A percentile compares a stretch with the other conserved stretches of the same genome.
Conservation (phyloP, 2,329 filamentous ascomycete species). For the Cordyceps cateniannulata region DNA sequence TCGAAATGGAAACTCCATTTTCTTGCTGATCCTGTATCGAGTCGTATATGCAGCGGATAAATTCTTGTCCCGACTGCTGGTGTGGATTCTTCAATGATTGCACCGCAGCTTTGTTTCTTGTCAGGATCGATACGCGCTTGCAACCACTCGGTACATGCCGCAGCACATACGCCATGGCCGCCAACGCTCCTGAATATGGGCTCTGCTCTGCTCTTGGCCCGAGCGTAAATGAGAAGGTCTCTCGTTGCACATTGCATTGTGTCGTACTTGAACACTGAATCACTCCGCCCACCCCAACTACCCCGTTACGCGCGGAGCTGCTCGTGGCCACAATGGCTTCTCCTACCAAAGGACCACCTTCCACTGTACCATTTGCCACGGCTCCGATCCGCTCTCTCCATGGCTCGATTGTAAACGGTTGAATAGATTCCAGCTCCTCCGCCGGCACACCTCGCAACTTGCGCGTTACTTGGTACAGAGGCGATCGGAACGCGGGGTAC, state of each 20-base stretch:
- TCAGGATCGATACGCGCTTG: slow-evolving; percentile 13
- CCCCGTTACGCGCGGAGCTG: too few species aligned
- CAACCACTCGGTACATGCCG: slow-evolving; percentile 10
- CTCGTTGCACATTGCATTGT: not conserved
- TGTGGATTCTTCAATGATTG: slow-evolving; percentile 14
- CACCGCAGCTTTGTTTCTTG: slow-evolving; percentile 17
- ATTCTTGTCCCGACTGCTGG: slow-evolving; percentile 18
- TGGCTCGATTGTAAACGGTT: slow-evolving; percentile 12
- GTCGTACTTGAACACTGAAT: not conserved
- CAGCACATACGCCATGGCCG: not conserved
- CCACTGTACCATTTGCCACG: not conserved
- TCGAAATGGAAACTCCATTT: not conserved
- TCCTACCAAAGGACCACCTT: too few species aligned
- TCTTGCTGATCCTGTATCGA: slow-evolving; percentile 2
- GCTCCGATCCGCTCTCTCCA: slow-evolving; percentile 4
- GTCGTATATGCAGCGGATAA: slow-evolving; percentile 17
- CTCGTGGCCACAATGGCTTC: too few species aligned
- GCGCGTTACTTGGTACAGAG: slow-evolving; percentile 10
- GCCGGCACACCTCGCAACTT: not conserved
- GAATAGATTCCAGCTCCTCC: slow-evolving; percentile 11
- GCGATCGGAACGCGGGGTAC: not conserved
- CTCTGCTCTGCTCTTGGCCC: not conserved
- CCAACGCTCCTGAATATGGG: not conserved
- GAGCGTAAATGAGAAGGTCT: not conserved
- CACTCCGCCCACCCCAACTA: too few species aligned